Evolutionary conservation across 345 rosid genomes (phyloP).

Genomic region (Nephelium lappaceum): DNA sequence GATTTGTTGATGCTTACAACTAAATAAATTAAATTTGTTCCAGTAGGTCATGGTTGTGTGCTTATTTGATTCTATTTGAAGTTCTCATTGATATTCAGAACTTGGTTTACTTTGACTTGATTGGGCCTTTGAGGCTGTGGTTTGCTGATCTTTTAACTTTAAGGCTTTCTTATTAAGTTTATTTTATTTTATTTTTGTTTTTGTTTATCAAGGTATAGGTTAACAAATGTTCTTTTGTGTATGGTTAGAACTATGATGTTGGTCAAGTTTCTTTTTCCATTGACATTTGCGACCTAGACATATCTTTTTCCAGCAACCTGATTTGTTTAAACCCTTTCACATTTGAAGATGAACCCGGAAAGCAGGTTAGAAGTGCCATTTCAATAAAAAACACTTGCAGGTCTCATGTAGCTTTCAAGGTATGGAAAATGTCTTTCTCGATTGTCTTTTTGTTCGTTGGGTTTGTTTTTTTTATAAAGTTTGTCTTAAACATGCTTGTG

Average conservation of each 20-base stretch:
- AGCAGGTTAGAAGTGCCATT: slow-evolving; percentile 71
- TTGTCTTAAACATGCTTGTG: slow-evolving; percentile 11
- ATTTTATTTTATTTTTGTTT: background rate
- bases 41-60: background rate
- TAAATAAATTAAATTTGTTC: background rate
- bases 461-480: slow-evolving; percentile 15
- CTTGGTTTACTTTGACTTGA: slow-evolving; percentile 14
- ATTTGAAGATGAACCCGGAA: slow-evolving; percentile 67
- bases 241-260: background rate
- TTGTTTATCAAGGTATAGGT: background rate
- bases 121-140: slow-evolving; percentile 1
- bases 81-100: slow-evolving; percentile 5
- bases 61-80: background rate
- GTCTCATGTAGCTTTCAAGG: slow-evolving; percentile 78
- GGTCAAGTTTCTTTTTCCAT: background rate
- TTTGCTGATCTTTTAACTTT: background rate
- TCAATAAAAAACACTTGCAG: slow-evolving; percentile 65
- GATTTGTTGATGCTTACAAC: background rate
- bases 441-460: background rate
- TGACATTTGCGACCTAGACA: background rate
- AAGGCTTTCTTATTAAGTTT: background rate
- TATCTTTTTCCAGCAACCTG: slow-evolving; percentile 18
- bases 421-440: slow-evolving; percentile 22
- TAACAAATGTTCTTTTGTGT: background rate
- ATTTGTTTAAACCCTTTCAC: slow-evolving; percentile 11